Conservation (phyloP, 2,329 filamentous ascomycete species). For the Ophiobolus disseminans region DNA sequence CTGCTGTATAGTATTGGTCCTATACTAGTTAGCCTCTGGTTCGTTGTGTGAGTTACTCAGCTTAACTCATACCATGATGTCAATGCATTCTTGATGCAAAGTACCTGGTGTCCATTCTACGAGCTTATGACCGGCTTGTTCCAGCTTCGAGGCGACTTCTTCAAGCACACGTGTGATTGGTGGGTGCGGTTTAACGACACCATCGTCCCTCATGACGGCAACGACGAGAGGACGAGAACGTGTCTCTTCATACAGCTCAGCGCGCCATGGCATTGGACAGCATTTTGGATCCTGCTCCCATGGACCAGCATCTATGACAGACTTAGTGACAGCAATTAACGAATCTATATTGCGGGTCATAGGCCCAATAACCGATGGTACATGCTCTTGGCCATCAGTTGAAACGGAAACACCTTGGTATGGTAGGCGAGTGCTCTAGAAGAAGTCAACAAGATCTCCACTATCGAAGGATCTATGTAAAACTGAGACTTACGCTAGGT, state of each 20-base stretch:
- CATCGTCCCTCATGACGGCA: constrained; percentile 60
- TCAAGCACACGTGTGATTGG: constrained; percentile 58
- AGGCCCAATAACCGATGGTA: constrained; percentile 68
- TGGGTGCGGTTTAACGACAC: constrained; percentile 63
- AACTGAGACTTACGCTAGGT: constrained; percentile 48
- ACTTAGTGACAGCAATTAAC: constrained; percentile 58
- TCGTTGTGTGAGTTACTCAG: neutral
- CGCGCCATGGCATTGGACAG: constrained; percentile 62
- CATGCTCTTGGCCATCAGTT: constrained; percentile 69
- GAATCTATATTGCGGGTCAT: constrained; percentile 62
- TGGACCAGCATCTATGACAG: constrained; percentile 56
- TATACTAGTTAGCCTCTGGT: constrained; percentile 15
- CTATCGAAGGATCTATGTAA: neutral
- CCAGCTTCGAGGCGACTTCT: constrained; percentile 49
- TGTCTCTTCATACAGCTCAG: constrained; percentile 51
- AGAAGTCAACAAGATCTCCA: neutral
- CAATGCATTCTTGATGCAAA: constrained; percentile 62
- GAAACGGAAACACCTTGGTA: constrained; percentile 67
- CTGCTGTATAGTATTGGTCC: constrained; percentile 68
- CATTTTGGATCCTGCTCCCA: constrained; percentile 65
- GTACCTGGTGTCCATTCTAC: constrained; percentile 59
- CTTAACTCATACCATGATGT: constrained; percentile 56
- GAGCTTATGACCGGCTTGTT: constrained; percentile 61
- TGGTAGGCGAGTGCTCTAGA: constrained; percentile 63
- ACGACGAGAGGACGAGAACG: constrained; percentile 58